Evolutionary conservation across 495 filamentous ascomycete genomes (phyloP).

Genomic region (Aspergillus saccharolyticus): DNA sequence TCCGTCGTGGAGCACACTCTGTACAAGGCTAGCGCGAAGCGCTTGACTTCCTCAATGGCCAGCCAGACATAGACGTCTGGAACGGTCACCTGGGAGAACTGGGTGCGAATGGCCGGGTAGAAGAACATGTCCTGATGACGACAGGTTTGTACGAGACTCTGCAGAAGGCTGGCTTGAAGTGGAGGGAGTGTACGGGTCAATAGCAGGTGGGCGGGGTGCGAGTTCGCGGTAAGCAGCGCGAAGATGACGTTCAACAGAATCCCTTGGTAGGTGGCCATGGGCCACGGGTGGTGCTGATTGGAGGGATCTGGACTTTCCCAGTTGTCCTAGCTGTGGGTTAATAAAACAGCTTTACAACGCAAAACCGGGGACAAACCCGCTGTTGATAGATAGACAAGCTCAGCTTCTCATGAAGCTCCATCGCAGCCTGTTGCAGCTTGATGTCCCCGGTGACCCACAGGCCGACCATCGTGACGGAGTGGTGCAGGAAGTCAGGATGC

Average conservation of each 20-base stretch:
- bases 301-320: neutral
- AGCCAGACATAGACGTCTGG: constrained; percentile 7
- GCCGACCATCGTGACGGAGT: neutral
- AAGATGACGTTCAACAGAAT: constrained; percentile 18
- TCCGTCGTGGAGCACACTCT: neutral
- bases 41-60: constrained; percentile 15
- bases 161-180: neutral
- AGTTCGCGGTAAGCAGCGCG: constrained; percentile 1
- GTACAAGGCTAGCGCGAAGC: constrained; percentile 11
- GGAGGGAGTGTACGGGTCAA: neutral
- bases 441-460: neutral
- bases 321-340: neutral
- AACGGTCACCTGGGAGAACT: neutral
- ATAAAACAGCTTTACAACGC: neutral
- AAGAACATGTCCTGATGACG: neutral
- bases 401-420: neutral
- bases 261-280: constrained; percentile 18
- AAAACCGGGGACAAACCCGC: neutral
- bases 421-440: neutral
- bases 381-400: neutral
- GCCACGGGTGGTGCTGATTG: constrained; percentile 2
- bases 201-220: neutral
- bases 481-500: constrained; percentile 9
- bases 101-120: neutral
- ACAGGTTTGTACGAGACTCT: neutral